phyloP scores from a whole-genome alignment of 345 rosid species.

The Rhizophora mangle region DNA sequence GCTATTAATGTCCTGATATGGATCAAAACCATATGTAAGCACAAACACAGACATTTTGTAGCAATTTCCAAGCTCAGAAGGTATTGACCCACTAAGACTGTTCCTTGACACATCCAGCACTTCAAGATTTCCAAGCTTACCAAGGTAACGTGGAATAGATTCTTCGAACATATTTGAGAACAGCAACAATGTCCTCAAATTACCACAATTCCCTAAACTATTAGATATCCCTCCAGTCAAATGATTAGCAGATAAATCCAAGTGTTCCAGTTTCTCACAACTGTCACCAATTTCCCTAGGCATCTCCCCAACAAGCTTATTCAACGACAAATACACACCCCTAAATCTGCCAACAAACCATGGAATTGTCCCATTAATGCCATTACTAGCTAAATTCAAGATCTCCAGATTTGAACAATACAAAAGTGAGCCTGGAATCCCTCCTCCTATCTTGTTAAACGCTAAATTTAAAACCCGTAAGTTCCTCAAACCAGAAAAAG shows the following conservation, averaged over 20 bases:
- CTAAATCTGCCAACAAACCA: slow-evolving; percentile 57
- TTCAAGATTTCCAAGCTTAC: slow-evolving; percentile 68
- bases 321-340: slow-evolving; percentile 59
- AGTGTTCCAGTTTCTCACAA: slow-evolving; percentile 73
- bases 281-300: slow-evolving; percentile 58
- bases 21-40: slow-evolving; percentile 56
- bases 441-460: slow-evolving; percentile 61
- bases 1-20: slow-evolving; percentile 36
- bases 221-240: slow-evolving; percentile 63
- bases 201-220: slow-evolving; percentile 60
- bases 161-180: slow-evolving; percentile 77
- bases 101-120: slow-evolving; percentile 88
- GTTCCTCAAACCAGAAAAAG: slow-evolving; percentile 45
- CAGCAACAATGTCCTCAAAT: slow-evolving; percentile 59
- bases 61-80: slow-evolving; percentile 75
- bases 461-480: slow-evolving; percentile 77
- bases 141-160: slow-evolving; percentile 58
- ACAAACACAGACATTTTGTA: slow-evolving; percentile 64
- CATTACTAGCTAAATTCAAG: slow-evolving; percentile 74
- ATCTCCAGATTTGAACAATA: slow-evolving; percentile 43
- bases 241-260: slow-evolving; percentile 80
- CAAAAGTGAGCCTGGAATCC: slow-evolving; percentile 48
- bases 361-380: slow-evolving; percentile 68
- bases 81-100: slow-evolving; percentile 65
- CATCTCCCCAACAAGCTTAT: slow-evolving; percentile 54